These are phyloP conservation scores for Pontederia crassipes DNA, from an alignment of 176 grass and related monocot genomes.

Conservation along the genomic window DNA sequence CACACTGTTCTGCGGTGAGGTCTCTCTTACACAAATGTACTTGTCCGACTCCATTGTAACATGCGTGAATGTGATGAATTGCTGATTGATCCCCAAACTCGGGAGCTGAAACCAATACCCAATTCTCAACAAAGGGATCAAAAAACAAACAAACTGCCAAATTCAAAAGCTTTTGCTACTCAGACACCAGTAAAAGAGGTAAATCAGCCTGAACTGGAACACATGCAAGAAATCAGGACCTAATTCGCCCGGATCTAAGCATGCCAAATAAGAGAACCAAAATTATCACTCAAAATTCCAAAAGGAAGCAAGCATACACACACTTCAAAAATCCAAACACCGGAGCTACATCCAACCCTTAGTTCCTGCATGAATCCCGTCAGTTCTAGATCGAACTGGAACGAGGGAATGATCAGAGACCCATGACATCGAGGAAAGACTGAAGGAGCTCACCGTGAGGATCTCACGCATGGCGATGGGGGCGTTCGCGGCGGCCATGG, in stretches of 20 bases:
- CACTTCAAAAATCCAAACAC: too few relatives aligned
- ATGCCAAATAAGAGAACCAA: too few relatives aligned
- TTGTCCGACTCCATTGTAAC: constrained; percentile 96
- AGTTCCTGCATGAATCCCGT: neutral
- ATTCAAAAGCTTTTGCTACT: neutral
- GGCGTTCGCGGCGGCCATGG: constrained; percentile 5
- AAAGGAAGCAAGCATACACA: too few relatives aligned
- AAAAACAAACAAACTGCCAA: neutral
- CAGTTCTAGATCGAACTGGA: neutral
- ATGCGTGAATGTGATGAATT: constrained; percentile 94
- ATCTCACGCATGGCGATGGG: neutral
- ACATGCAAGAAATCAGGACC: too few relatives aligned
- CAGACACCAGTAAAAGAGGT: too few relatives aligned
- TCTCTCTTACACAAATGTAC: constrained; percentile 96
- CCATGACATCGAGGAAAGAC: neutral
- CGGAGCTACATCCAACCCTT: neutral
- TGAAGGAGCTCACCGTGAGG: neutral
- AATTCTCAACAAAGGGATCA: neutral
- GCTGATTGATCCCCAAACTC: constrained; percentile 74
- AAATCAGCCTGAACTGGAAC: too few relatives aligned
- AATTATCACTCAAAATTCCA: too few relatives aligned
- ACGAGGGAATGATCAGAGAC: neutral
- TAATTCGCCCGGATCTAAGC: too few relatives aligned
- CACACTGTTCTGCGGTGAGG: constrained; percentile 88
- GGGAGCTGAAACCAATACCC: constrained; percentile 38